phyloP scores from a whole-genome alignment of 352 stramenopile species.

The Phytophthora rubi region DNA sequence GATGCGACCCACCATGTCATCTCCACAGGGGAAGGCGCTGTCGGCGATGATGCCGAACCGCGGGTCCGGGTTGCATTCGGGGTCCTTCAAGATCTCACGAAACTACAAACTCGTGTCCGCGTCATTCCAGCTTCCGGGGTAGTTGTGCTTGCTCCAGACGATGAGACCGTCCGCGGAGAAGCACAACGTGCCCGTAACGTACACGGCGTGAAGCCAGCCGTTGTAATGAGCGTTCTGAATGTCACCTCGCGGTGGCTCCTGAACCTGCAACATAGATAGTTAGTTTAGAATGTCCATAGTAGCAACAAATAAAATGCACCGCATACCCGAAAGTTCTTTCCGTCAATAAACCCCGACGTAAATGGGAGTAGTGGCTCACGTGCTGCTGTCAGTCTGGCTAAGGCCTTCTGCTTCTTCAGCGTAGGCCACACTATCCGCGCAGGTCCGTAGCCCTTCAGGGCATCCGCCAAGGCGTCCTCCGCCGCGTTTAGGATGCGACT shows the following conservation, averaged over 20 bases:
- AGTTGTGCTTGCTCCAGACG: conserved; percentile 22
- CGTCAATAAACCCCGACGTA: conserved; percentile 3
- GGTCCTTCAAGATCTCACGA: conserved; percentile 1
- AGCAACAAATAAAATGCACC: neutral
- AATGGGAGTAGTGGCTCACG: conserved; percentile 12
- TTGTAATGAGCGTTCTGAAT: conserved; percentile 30
- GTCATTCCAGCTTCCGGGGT: conserved; percentile 23
- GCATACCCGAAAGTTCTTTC: neutral
- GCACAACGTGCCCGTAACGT: conserved; percentile 7
- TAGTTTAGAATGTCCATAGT: neutral
- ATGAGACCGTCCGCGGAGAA: conserved; percentile 19
- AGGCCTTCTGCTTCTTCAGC: neutral
- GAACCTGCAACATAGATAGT: neutral
- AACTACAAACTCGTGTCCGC: conserved; percentile 7
- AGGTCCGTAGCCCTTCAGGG: neutral
- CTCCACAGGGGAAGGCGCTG: conserved; percentile 1
- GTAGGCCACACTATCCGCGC: conserved; percentile 13
- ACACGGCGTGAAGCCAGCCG: conserved; percentile 20
- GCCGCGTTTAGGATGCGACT: neutral
- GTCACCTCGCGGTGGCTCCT: neutral
- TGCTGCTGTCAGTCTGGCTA: neutral
- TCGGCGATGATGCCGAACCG: conserved; percentile 3
- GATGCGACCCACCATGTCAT: neutral
- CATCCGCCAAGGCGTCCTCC: neutral
- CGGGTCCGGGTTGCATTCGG: neutral